phyloP scores from a whole-genome alignment of 768 basidiomycete genomes.

The Tephrocybe rancida region DNA sequence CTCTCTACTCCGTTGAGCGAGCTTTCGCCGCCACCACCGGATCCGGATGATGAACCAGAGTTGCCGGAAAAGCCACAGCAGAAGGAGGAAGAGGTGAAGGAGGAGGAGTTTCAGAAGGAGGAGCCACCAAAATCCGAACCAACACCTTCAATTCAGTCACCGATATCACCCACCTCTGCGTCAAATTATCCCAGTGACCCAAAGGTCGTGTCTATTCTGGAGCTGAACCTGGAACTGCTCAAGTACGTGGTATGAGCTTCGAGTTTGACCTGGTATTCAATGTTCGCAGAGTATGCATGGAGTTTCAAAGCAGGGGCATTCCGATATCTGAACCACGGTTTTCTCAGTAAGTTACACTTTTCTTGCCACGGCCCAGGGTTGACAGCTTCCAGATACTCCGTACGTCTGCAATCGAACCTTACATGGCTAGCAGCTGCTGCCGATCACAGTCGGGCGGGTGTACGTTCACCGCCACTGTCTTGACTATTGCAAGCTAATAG shows the following conservation, averaged over 20 bases:
- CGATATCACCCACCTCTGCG: constrained; percentile 20
- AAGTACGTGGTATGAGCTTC: constrained; percentile 44
- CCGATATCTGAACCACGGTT: constrained; percentile 49
- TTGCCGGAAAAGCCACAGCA: constrained; percentile 20
- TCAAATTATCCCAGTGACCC: constrained; percentile 25
- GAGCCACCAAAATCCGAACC: constrained; percentile 4
- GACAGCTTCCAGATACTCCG: constrained; percentile 48
- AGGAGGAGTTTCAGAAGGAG: neutral
- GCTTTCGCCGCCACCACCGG: constrained; percentile 64
- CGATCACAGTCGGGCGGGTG: constrained; percentile 53
- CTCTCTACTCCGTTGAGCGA: constrained; percentile 78
- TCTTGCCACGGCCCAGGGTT: constrained; percentile 1
- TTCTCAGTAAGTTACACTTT: constrained; percentile 48
- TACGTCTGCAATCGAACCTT: constrained; percentile 70
- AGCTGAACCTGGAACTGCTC: constrained; percentile 70
- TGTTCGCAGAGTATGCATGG: constrained; percentile 54
- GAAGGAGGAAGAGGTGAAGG: constrained; percentile 6
- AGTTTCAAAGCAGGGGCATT: constrained; percentile 59
- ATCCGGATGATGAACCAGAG: constrained; percentile 24
- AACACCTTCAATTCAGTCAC: constrained; percentile 12
- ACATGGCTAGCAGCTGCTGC: constrained; percentile 71
- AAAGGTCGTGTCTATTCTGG: constrained; percentile 64
- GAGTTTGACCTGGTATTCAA: constrained; percentile 3
- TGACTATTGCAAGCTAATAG: neutral
- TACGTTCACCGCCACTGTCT: constrained; percentile 27